Evolutionary conservation across 441 rosid genomes (phyloP), one percentile per base, ranked within the genome.

Genomic region (Adansonia grandidieri): DNA sequence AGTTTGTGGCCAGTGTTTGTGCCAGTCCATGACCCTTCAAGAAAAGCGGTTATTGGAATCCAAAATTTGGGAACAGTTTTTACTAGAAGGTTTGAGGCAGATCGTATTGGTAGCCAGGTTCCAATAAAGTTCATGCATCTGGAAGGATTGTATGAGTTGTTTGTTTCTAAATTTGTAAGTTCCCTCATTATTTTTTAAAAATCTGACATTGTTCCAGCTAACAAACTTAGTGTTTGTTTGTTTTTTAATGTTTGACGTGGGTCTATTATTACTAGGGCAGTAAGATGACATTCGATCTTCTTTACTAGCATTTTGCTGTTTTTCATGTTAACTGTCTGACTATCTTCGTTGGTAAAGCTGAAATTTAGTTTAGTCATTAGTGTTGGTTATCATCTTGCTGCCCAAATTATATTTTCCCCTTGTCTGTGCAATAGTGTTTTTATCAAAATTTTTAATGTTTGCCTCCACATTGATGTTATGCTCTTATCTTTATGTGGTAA

Each of bases 1-100:
- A 95, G 99, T 88, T 87, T 88, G 84, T 95, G 96, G 97, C 97
- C 99, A 69, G 96, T 95, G 76, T 95, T 97, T 89, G 98, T 97
- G 82, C 98, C 99, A 44, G 98, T 97, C 78, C 98, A 93, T 57
- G 98, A 90, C 85, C 98, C 98, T 85, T 93, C 99, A 24, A 89
- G 98, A 68, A 84, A 91, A 82, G 95, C 99, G 77, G 91, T 88
- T 86, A 92, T 93, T 79, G 98, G 98, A 76, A 95, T 97, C 85
- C 98, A 97, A 82, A 91, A 88, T 78, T 91, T 92, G 98, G 97
- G 97, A 75, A 93, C 97, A 79, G 82, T 93, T 79, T 97, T 93
- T 79, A 92, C 98, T 28, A 89, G 98, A 87, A 92, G 97, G 84
- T 97, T 91, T 80, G 98, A 95, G 89, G 94, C 98, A 63, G 98